A percentile compares a stretch with the other conserved stretches of the same genome.
These are phyloP conservation scores for Neospora caninum DNA, from an alignment of 169 alveolate genomes.

Conservation along the genomic window DNA sequence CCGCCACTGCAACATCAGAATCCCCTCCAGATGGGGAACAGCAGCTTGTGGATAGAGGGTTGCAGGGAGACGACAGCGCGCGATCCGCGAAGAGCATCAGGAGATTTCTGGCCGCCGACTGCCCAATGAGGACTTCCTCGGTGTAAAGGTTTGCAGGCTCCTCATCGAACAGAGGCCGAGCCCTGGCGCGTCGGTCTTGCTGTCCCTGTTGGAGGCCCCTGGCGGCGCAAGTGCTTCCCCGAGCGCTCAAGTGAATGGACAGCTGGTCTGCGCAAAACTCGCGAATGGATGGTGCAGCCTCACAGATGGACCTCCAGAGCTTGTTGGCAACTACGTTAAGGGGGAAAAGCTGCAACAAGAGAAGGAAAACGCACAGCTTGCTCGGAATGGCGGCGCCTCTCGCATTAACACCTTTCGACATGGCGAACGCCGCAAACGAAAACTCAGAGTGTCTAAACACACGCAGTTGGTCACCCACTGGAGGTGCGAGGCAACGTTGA, in stretches of 20 bases:
- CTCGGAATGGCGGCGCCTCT: no score
- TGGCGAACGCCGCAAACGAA: no score
- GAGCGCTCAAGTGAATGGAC: not conserved
- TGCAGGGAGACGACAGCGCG: not conserved
- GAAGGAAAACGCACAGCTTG: not conserved
- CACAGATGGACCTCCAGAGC: not conserved
- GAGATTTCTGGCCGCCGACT: not conserved
- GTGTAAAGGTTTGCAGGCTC: slow-evolving; percentile 4
- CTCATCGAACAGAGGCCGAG: not conserved
- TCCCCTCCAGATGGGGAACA: not conserved
- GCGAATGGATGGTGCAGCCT: not conserved
- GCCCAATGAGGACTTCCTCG: slow-evolving; percentile 6
- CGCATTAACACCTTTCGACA: no score
- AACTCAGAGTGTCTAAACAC: no score
- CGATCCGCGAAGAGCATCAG: not conserved
- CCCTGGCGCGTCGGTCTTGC: not conserved
- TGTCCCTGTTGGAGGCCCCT: not conserved
- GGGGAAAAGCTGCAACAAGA: not conserved
- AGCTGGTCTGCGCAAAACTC: not conserved
- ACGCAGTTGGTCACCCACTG: no score
- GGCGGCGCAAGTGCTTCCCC: not conserved
- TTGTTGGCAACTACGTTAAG: not conserved
- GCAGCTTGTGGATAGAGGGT: not conserved
- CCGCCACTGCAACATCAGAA: not conserved
- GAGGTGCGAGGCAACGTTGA: no score